A percentile compares a stretch with the other conserved stretches of the same genome.
Evolutionary conservation across 1,284 basidiomycete species (phyloP).

Genomic region (Marasmius tenuissimus): DNA sequence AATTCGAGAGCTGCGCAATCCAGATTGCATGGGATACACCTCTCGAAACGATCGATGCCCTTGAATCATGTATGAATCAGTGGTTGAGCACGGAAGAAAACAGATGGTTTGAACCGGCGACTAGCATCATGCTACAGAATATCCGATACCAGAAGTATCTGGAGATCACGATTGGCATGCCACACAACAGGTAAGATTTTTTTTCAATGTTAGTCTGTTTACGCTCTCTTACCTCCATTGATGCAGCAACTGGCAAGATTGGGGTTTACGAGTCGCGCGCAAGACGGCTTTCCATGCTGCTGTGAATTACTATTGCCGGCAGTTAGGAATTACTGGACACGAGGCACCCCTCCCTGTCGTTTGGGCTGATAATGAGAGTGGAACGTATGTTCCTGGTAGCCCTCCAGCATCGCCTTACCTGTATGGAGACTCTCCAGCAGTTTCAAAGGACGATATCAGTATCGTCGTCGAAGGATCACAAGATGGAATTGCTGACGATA

Average conservation of each 20-base stretch:
- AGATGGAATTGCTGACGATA: neutral
- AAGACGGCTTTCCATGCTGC: conserved; percentile 78
- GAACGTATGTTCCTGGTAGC: neutral
- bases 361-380: conserved; percentile 40
- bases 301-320: conserved; percentile 65
- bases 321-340: conserved; percentile 63
- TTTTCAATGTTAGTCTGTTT: neutral
- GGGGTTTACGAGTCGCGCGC: conserved; percentile 58
- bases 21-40: conserved; percentile 76
- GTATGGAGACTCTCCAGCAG: neutral
- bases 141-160: conserved; percentile 65
- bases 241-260: conserved; percentile 46
- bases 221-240: neutral
- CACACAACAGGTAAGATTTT: conserved; percentile 61
- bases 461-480: neutral
- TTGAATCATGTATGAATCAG: conserved; percentile 64
- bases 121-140: conserved; percentile 58
- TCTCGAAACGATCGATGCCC: conserved; percentile 63
- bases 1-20: conserved; percentile 63
- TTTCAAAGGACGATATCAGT: neutral
- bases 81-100: conserved; percentile 78
- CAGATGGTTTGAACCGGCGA: conserved; percentile 70
- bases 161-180: conserved; percentile 66
- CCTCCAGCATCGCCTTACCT: neutral
- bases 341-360: conserved; percentile 60